Evolutionary conservation across 768 basidiomycete genomes (phyloP).

Genomic region (Coprinopsis sp.): DNA sequence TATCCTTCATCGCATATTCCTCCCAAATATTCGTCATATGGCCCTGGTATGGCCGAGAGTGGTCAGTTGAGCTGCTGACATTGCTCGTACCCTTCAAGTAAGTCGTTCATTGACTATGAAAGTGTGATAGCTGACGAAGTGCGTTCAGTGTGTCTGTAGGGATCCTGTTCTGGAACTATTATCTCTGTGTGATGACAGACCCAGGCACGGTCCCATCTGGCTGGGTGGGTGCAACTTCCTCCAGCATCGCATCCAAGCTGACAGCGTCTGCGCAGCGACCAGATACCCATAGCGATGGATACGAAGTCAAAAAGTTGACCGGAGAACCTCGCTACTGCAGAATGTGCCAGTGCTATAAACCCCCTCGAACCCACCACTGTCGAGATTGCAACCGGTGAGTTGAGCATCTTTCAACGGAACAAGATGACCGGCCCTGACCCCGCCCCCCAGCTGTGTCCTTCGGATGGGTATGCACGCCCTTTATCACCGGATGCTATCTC

Average conservation of each 20-base stretch:
- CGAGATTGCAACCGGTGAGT: constrained; percentile 76
- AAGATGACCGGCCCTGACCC: background rate
- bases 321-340: constrained; percentile 83
- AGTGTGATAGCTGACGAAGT: constrained; percentile 22
- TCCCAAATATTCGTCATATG: constrained; percentile 85
- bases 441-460: constrained; percentile 60
- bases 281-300: constrained; percentile 63
- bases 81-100: constrained; percentile 93
- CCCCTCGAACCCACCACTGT: constrained; percentile 91
- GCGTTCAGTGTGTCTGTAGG: constrained; percentile 60
- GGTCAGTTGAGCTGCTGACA: constrained; percentile 68
- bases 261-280: constrained; percentile 52
- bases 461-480: constrained; percentile 67
- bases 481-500: background rate
- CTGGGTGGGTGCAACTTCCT: constrained; percentile 44
- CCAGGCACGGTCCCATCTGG: constrained; percentile 76
- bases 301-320: constrained; percentile 88
- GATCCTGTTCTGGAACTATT: constrained; percentile 86
- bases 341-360: constrained; percentile 80
- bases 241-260: background rate
- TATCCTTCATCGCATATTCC: constrained; percentile 84
- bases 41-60: constrained; percentile 84
- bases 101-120: too few relatives aligned
- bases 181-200: constrained; percentile 73
- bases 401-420: background rate